A percentile compares a stretch with the other conserved stretches of the same genome.
These are phyloP conservation scores for Malus hybrid DNA, from an alignment of 331 rosid species.

Conservation along the genomic window DNA sequence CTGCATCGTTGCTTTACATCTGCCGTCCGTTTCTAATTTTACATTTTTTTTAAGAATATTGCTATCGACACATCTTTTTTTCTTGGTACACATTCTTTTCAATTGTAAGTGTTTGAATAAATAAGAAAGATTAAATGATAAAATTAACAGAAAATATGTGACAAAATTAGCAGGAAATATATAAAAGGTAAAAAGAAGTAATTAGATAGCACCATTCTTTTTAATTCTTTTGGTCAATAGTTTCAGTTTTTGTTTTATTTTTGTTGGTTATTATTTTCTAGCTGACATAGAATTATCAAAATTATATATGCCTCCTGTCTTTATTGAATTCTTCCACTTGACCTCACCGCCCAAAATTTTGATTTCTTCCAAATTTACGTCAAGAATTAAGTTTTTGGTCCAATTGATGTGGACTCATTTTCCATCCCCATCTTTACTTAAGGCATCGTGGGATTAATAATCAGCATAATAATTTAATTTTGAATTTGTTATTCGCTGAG, in stretches of 20 bases:
- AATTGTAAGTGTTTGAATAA: accelerated
- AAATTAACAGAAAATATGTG: no score
- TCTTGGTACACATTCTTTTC: accelerated
- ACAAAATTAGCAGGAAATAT: no score
- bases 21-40: neutral
- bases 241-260: no score
- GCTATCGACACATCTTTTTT: accelerated
- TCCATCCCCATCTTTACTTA: neutral
- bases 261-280: neutral
- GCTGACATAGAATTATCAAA: slow-evolving; percentile 1
- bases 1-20: neutral
- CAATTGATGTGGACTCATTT: neutral
- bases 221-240: no score
- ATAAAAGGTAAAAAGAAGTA: no score
- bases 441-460: neutral
- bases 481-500: no score
- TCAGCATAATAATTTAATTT: no score
- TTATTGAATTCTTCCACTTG: neutral
- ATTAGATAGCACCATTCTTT: no score
- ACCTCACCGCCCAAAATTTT: neutral
- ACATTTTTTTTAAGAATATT: no score
- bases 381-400: neutral
- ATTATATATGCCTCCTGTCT: neutral
- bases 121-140: no score
- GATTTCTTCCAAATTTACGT: neutral